A percentile compares a stretch with the other conserved stretches of the same genome.
Evolutionary conservation across 2,329 filamentous ascomycete genomes (phyloP).

Genomic region (Fusarium secorum): DNA sequence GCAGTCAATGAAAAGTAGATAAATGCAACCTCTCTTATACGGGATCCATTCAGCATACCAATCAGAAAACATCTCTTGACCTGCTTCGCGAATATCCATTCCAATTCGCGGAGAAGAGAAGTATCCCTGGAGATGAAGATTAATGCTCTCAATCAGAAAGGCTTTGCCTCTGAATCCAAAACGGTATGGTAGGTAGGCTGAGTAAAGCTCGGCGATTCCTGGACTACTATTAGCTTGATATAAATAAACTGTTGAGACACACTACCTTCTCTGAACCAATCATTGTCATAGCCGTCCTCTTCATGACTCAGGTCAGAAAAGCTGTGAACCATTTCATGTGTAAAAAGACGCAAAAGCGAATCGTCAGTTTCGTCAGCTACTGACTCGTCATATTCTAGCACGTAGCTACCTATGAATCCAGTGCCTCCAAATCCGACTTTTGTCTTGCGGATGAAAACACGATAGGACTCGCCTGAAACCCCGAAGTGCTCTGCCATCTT

Average conservation of each 20-base stretch:
- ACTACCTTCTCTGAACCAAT: background rate
- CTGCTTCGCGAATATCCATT: background rate
- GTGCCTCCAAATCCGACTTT: background rate
- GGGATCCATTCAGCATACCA: background rate
- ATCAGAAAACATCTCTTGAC: background rate
- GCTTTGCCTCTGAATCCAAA: background rate
- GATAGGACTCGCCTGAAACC: background rate
- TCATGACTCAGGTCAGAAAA: background rate
- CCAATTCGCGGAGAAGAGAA: background rate
- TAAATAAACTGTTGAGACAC: fast-evolving
- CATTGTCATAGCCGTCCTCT: background rate
- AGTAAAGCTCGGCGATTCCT: background rate
- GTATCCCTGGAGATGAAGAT: background rate
- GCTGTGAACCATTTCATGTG: background rate
- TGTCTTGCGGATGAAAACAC: background rate
- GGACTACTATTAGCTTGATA: background rate
- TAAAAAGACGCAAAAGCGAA: background rate
- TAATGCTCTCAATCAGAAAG: background rate
- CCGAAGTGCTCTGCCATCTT: background rate
- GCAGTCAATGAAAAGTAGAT: background rate
- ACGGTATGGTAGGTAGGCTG: background rate
- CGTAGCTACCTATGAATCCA: background rate
- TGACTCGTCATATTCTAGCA: background rate
- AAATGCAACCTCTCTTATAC: background rate
- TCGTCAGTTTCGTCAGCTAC: background rate